Conservation (phyloP, 2,329 filamentous ascomycete species). For the Dactylellina drechsleri region DNA sequence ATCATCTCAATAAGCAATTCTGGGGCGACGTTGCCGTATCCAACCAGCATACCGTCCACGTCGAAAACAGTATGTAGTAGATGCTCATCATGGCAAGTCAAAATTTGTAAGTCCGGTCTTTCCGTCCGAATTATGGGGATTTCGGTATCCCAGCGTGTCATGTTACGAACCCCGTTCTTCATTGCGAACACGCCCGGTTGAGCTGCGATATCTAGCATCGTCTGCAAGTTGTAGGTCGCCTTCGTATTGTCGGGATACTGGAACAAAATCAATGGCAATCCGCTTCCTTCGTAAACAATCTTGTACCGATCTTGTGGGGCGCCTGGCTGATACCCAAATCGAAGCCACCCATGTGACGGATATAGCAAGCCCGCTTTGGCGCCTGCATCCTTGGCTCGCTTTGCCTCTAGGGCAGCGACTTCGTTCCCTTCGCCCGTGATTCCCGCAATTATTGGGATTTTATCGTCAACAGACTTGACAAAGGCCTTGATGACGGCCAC, state of each 20-base stretch:
- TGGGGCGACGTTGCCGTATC: conserved; percentile 67
- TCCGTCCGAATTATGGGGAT: conserved; percentile 67
- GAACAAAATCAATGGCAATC: conserved; percentile 67
- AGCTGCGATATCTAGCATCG: conserved; percentile 67
- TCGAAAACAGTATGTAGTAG: conserved; percentile 67
- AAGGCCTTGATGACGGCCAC: conserved; percentile 66
- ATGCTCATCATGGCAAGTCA: conserved; percentile 68
- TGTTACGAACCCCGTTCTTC: conserved; percentile 70
- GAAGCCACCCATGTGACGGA: conserved; percentile 68
- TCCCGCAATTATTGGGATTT: conserved; percentile 67
- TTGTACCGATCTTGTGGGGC: conserved; percentile 68
- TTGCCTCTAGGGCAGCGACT: conserved; percentile 67
- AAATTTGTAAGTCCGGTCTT: conserved; percentile 66
- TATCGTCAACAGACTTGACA: conserved; percentile 66
- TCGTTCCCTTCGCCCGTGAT: conserved; percentile 68
- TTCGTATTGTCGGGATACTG: conserved; percentile 69
- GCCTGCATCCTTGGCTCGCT: conserved; percentile 66
- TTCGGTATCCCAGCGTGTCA: conserved; percentile 69
- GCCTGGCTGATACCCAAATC: conserved; percentile 68
- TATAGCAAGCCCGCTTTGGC: conserved; percentile 67
- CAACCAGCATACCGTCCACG: conserved; percentile 68
- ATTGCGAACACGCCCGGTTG: conserved; percentile 68
- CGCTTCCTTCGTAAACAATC: conserved; percentile 66
- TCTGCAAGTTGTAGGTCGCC: conserved; percentile 67
- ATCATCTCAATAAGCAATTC: conserved; percentile 67